phyloP scores from a whole-genome alignment of 1,139 yeast species.

The Diutina neorugosa region DNA sequence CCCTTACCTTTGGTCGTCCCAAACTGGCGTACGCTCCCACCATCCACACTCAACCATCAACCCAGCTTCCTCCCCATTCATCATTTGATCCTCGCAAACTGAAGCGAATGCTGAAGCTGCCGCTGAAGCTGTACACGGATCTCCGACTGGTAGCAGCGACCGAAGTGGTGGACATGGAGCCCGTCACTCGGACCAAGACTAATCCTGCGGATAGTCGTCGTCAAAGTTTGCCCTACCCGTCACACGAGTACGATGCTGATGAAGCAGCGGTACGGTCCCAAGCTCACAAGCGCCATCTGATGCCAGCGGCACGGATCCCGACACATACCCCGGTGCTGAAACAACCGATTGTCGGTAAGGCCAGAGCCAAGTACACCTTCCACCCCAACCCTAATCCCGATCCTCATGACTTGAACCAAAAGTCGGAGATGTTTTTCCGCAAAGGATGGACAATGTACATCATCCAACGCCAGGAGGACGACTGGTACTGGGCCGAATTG shows the following conservation, averaged over 20 bases:
- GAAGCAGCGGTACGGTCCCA: neutral
- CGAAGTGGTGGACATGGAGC: neutral
- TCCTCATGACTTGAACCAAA: slow-evolving; percentile 28
- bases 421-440: slow-evolving; percentile 66
- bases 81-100: slow-evolving; percentile 3
- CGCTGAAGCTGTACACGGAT: slow-evolving; percentile 22
- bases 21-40: neutral
- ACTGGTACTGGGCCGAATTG: slow-evolving; percentile 84
- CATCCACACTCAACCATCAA: neutral
- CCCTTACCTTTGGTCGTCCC: neutral
- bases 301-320: slow-evolving; percentile 7
- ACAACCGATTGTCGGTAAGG: slow-evolving; percentile 43
- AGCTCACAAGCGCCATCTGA: neutral
- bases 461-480: slow-evolving; percentile 69
- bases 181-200: neutral
- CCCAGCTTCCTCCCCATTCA: no score
- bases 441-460: slow-evolving; percentile 68
- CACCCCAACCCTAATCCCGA: slow-evolving; percentile 25
- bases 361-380: slow-evolving; percentile 61
- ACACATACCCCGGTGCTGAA: slow-evolving; percentile 27
- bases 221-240: neutral
- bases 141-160: slow-evolving; percentile 10
- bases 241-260: neutral
- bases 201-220: neutral
- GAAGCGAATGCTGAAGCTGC: slow-evolving; percentile 16